Conservation (phyloP, 768 basidiomycete genomes). For the Lentinula raphanica region DNA sequence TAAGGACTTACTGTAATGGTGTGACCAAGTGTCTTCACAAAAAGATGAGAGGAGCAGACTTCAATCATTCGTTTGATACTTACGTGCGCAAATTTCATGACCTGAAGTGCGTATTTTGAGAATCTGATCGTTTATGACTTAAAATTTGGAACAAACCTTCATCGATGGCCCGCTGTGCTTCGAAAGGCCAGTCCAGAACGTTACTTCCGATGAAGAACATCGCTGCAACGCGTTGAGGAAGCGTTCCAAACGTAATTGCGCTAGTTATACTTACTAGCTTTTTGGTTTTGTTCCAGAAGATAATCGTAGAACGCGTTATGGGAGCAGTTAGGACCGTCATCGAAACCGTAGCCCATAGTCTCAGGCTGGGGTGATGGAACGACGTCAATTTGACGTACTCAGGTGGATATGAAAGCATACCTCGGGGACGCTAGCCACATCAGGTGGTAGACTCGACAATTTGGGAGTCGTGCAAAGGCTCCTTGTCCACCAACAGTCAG, state of each 20-base stretch:
- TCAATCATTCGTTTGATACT: slow-evolving; percentile 23
- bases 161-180: slow-evolving; percentile 45
- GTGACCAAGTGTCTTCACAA: slow-evolving; percentile 48
- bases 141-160: slow-evolving; percentile 30
- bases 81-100: slow-evolving; percentile 58
- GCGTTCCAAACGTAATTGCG: not conserved
- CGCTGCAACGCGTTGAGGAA: slow-evolving; percentile 24
- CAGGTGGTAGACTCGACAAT: slow-evolving; percentile 32
- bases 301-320: slow-evolving; percentile 61
- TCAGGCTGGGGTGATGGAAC: slow-evolving; percentile 31
- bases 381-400: not conserved
- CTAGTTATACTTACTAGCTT: slow-evolving; percentile 44
- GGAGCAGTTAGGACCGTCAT: slow-evolving; percentile 63
- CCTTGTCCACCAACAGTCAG: slow-evolving; percentile 42
- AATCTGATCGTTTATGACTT: not conserved
- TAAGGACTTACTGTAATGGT: slow-evolving; percentile 43
- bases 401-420: slow-evolving; percentile 15
- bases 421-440: slow-evolving; percentile 45
- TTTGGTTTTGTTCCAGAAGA: slow-evolving; percentile 46
- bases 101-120: not conserved
- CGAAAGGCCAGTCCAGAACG: slow-evolving; percentile 49
- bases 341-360: slow-evolving; percentile 57
- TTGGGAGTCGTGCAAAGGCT: slow-evolving; percentile 46
- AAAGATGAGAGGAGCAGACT: not conserved
- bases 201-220: slow-evolving; percentile 64